Percentiles rank a stretch among this genome's conserved stretches.
phyloP scores from a whole-genome alignment of 179 eudicot species.

The Spinacia oleracea region DNA sequence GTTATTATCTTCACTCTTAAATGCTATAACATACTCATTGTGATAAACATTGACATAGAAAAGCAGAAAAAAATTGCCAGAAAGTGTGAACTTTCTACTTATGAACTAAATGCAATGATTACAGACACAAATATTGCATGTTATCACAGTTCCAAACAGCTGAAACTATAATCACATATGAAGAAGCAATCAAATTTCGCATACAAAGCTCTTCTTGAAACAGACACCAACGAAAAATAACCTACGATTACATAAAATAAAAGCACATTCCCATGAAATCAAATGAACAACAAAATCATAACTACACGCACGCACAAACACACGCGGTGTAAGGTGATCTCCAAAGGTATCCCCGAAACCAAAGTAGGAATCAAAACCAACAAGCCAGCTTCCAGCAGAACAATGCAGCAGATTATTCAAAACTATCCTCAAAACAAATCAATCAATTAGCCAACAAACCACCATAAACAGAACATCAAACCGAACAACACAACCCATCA shows the following conservation, averaged over 20 bases:
- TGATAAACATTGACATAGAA: no score
- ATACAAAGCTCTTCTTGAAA: not conserved
- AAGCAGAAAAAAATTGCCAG: no score
- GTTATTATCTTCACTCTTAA: no score
- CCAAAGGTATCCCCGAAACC: not conserved
- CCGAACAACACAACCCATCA: slow-evolving; percentile 12
- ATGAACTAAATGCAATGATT: no score
- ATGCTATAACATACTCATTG: no score
- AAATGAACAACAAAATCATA: not conserved
- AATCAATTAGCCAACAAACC: not conserved
- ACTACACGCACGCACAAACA: not conserved
- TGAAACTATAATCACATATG: no score
- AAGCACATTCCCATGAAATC: slow-evolving; percentile 4
- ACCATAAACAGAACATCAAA: slow-evolving; percentile 4
- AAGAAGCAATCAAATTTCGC: no score
- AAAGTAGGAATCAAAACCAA: not conserved
- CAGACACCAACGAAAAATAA: not conserved
- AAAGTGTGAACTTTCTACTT: no score
- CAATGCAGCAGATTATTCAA: not conserved
- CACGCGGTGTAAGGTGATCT: no score
- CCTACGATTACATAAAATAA: not conserved
- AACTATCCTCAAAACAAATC: not conserved
- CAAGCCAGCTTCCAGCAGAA: not conserved
- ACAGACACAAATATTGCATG: no score
- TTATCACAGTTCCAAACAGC: no score